Percentiles rank a stretch among this genome's conserved stretches.
Evolutionary conservation across 2,329 filamentous ascomycete genomes (phyloP).

Genomic region (Blastomyces silverae): DNA sequence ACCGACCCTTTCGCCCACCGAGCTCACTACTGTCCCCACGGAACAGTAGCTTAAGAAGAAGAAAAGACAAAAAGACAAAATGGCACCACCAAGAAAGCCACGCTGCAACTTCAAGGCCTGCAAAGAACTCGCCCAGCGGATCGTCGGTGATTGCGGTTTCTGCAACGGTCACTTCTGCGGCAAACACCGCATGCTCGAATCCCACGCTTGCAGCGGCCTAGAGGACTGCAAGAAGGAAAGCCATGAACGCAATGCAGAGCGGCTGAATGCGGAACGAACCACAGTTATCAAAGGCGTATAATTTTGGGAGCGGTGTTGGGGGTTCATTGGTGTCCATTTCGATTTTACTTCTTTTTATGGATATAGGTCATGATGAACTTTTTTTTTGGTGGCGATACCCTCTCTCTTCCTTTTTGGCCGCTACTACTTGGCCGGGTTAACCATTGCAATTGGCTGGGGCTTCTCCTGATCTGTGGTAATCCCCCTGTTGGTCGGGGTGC

Average conservation of each 20-base stretch:
- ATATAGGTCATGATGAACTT: background rate
- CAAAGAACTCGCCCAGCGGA: slow-evolving; percentile 78
- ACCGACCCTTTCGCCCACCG: slow-evolving; percentile 1
- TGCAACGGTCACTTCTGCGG: slow-evolving; percentile 91
- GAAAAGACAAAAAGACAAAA: slow-evolving; percentile 9
- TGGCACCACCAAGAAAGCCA: slow-evolving; percentile 48
- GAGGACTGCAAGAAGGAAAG: slow-evolving; percentile 98
- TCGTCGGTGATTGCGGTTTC: slow-evolving; percentile 94
- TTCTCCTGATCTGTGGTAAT: background rate
- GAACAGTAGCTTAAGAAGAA: background rate
- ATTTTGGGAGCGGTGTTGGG: too few relatives aligned
- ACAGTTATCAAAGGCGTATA: slow-evolving; percentile 89
- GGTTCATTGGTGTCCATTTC: background rate
- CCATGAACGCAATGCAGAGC: slow-evolving; percentile 86
- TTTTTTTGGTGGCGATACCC: background rate
- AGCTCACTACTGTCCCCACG: background rate
- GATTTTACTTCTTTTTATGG: slow-evolving; percentile 12
- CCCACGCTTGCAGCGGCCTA: slow-evolving; percentile 84
- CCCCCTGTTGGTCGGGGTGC: background rate
- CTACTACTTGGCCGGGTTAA: background rate
- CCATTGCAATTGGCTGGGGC: background rate
- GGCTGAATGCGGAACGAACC: slow-evolving; percentile 86
- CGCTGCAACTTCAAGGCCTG: slow-evolving; percentile 87
- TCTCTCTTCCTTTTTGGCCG: background rate
- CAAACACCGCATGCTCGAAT: slow-evolving; percentile 87